Evolutionary conservation across 495 filamentous ascomycete genomes (phyloP).

Genomic region (Hypoxylon fuscum): DNA sequence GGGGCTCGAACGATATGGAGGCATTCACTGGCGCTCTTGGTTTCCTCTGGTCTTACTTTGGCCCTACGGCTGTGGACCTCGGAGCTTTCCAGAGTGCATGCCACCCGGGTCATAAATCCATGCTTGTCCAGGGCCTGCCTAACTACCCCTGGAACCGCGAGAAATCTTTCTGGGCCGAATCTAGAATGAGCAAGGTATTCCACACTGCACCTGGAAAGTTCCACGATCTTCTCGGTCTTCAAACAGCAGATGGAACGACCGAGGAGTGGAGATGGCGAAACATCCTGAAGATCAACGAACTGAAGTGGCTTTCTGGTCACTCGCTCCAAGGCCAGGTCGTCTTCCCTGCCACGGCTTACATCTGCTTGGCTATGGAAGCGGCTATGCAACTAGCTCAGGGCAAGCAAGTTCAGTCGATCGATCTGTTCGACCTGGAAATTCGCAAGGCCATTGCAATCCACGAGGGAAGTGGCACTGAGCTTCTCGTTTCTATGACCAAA

Average conservation of each 20-base stretch:
- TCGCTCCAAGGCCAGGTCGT: constrained; percentile 50
- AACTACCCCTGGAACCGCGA: constrained; percentile 60
- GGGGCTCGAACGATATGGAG: constrained; percentile 34
- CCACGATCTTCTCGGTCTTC: constrained; percentile 53
- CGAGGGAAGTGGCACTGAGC: constrained; percentile 1
- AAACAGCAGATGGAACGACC: constrained; percentile 33
- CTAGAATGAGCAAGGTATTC: constrained; percentile 42
- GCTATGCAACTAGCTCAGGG: not conserved
- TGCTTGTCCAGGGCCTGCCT: constrained; percentile 50
- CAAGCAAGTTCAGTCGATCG: not conserved
- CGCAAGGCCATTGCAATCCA: not conserved
- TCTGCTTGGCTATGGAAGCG: constrained; percentile 59
- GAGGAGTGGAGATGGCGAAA: constrained; percentile 53
- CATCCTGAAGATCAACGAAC: constrained; percentile 46
- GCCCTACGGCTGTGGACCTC: constrained; percentile 27
- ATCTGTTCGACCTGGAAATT: not conserved
- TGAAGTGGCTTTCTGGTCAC: constrained; percentile 58
- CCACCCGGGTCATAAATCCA: constrained; percentile 8
- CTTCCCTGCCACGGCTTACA: constrained; percentile 64
- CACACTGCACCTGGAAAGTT: constrained; percentile 27
- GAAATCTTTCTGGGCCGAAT: constrained; percentile 53
- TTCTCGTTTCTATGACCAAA: not conserved
- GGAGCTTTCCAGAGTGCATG: not conserved
- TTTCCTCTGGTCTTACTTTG: constrained; percentile 43
- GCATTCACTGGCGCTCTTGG: constrained; percentile 47